A percentile compares a stretch with the other conserved stretches of the same genome.
Evolutionary conservation across 1,284 basidiomycete species (phyloP).

Genomic region (Apiotrichum siamense): DNA sequence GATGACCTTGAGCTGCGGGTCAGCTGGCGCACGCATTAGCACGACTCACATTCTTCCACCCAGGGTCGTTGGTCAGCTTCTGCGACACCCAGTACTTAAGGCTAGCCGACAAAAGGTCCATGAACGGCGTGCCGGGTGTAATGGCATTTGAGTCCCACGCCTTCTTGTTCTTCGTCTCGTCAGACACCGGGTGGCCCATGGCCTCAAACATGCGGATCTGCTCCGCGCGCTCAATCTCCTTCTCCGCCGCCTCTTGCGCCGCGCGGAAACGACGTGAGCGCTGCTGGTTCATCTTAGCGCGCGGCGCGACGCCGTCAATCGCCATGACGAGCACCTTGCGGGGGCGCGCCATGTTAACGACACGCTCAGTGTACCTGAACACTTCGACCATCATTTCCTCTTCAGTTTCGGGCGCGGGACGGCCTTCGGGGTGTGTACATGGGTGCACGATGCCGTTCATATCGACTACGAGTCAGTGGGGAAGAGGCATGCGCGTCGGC

Average conservation of each 20-base stretch:
- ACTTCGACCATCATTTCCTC: slow-evolving; percentile 99
- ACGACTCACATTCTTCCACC: slow-evolving; percentile 77
- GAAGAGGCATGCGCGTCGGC: background rate
- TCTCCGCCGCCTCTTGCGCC: slow-evolving; percentile 89
- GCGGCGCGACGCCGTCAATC: slow-evolving; percentile 95
- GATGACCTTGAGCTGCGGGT: slow-evolving; percentile 74
- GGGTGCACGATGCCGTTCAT: slow-evolving; percentile 74
- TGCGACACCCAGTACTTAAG: slow-evolving; percentile 94
- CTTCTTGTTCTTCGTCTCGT: slow-evolving; percentile 77
- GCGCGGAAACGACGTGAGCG: slow-evolving; percentile 91
- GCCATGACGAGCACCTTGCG: slow-evolving; percentile 96
- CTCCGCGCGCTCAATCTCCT: slow-evolving; percentile 77
- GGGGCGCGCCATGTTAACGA: slow-evolving; percentile 94
- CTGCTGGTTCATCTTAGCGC: slow-evolving; percentile 99
- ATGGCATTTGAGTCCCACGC: slow-evolving; percentile 98
- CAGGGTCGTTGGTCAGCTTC: slow-evolving; percentile 91
- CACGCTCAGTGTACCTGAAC: slow-evolving; percentile 93
- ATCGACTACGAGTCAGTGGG: slow-evolving; percentile 32
- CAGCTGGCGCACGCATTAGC: background rate
- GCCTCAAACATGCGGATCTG: slow-evolving; percentile 84
- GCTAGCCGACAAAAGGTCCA: slow-evolving; percentile 82
- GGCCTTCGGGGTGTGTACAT: slow-evolving; percentile 94
- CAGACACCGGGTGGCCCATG: slow-evolving; percentile 82
- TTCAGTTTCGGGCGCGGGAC: slow-evolving; percentile 93
- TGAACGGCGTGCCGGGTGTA: slow-evolving; percentile 95